Percentiles rank a stretch among this genome's conserved stretches.
Evolutionary conservation across 1,284 basidiomycete species (phyloP).

Genomic region (Cystobasidium pallidum): DNA sequence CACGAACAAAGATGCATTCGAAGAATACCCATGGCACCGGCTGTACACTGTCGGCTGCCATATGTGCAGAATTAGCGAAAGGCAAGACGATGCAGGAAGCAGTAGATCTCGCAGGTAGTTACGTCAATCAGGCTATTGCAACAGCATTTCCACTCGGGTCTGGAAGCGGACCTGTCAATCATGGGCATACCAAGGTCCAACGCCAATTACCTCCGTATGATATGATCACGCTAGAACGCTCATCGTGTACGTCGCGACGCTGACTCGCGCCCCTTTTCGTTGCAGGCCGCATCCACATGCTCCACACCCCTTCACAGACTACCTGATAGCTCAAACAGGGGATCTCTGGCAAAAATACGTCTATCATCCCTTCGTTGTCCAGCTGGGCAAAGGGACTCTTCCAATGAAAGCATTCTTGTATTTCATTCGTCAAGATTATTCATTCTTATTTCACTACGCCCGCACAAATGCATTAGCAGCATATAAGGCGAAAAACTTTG

Average conservation of each 20-base stretch:
- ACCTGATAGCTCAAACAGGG: conserved; percentile 64
- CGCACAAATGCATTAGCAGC: conserved; percentile 68
- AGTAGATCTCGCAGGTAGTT: conserved; percentile 66
- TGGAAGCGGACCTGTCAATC: conserved; percentile 86
- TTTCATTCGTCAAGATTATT: conserved; percentile 73
- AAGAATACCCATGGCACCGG: conserved; percentile 90
- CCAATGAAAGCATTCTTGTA: conserved; percentile 64
- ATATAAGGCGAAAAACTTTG: conserved; percentile 71
- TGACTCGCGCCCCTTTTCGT: neutral
- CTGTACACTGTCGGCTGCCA: conserved; percentile 83
- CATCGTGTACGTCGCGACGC: neutral
- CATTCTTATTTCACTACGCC: conserved; percentile 76
- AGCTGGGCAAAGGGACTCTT: conserved; percentile 49
- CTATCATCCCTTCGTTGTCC: conserved; percentile 48
- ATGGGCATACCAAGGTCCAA: conserved; percentile 68
- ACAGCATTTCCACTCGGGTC: conserved; percentile 71
- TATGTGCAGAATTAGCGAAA: conserved; percentile 69
- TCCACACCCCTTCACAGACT: conserved; percentile 70
- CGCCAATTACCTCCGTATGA: conserved; percentile 61
- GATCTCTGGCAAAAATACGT: conserved; percentile 54
- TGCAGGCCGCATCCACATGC: conserved; percentile 65
- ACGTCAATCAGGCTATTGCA: conserved; percentile 76
- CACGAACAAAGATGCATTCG: conserved; percentile 56
- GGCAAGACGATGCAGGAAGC: conserved; percentile 66
- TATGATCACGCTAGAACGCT: neutral